Percentiles rank a stretch among this genome's conserved stretches.
These are phyloP conservation scores for Pezicula rhizophila DNA, from an alignment of 2,329 filamentous ascomycete species.

Conservation along the genomic window DNA sequence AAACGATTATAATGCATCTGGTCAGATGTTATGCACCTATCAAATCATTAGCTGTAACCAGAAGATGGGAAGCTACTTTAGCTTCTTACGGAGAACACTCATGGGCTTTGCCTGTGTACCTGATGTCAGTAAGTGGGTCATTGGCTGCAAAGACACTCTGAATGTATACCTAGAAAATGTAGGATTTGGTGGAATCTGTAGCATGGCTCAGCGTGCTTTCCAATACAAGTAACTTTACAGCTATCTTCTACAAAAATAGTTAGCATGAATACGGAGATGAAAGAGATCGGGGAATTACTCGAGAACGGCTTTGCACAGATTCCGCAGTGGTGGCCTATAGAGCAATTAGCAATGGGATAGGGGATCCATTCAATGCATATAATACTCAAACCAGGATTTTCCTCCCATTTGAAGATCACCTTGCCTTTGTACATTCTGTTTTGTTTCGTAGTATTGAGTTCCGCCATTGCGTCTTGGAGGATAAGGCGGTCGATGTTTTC, in stretches of 20 bases:
- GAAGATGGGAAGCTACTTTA: background rate
- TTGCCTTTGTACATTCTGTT: constrained; percentile 17
- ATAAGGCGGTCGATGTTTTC: background rate
- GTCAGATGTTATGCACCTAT: constrained; percentile 24
- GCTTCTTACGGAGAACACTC: constrained; percentile 23
- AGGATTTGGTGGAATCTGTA: constrained; percentile 27
- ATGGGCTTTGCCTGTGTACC: constrained; percentile 21
- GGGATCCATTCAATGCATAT: background rate
- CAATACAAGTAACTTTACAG: constrained; percentile 25
- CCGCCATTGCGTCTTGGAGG: background rate
- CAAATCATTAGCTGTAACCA: constrained; percentile 4
- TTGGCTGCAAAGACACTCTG: background rate
- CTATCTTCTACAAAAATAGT: constrained; percentile 17
- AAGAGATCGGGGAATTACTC: constrained; percentile 11
- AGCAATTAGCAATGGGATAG: constrained; percentile 8
- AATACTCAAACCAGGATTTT: constrained; percentile 25
- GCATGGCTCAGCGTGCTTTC: constrained; percentile 28
- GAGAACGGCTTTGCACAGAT: constrained; percentile 23
- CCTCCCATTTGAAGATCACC: constrained; percentile 24
- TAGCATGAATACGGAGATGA: background rate
- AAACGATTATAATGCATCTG: constrained; percentile 26
- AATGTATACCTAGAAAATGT: constrained; percentile 25
- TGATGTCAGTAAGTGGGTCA: background rate
- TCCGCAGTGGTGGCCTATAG: constrained; percentile 27
- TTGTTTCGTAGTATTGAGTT: background rate